Base-by-base conservation (phyloP, 1,139 yeast species). In the Diutina catenulata region DNA sequence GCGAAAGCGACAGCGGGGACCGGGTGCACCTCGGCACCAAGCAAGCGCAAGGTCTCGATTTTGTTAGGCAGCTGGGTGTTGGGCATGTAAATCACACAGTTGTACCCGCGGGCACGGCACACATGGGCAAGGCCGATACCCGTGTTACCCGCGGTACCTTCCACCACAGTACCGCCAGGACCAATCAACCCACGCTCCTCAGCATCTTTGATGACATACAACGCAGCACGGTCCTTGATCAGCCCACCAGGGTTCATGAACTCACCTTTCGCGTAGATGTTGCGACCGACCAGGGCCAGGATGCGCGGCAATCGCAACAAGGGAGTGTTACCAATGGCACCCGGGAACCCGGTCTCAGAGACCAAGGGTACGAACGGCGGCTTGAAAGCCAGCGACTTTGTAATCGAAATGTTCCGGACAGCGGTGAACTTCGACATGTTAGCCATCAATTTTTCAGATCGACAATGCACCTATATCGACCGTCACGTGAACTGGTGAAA, bases 161-260 rank as follows among this genome's bases (percentile, higher is more conserved):
- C 73, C 13, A 67, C 65, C 14, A 67, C 52, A 5, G 72, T 66
- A 25, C 84, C 87, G 4, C 88, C 94, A 1, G 82, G 74, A 42
- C 62, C 56, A 42, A 83, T 62, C 42, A 70, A 59, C 1, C 94
- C 94, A 43, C 66, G 67, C 35, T 59, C 56, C 54, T 87, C 95
- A 21, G 95, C 95, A 48, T 81, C 88, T 49, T 80, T 70, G 41
- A 86, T 65, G 41, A 87, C 69, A 50, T 65, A 84, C 37, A 81
- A 62, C 0, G 95, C 95, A 6, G 95, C 95, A 42, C 96, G 70
- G 55, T 86, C 96, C 55, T 86, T 86, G 43, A 87, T 87, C 5
- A 94, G 80, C 1, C 95, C 96, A 37, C 95, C 95, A 2, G 96
- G 96, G 59, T 87, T 86, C 80, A 82, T 81, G 61, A 77, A 82